Conservation (phyloP, 2,329 filamentous ascomycete species). For the Alternaria arborescens region DNA sequence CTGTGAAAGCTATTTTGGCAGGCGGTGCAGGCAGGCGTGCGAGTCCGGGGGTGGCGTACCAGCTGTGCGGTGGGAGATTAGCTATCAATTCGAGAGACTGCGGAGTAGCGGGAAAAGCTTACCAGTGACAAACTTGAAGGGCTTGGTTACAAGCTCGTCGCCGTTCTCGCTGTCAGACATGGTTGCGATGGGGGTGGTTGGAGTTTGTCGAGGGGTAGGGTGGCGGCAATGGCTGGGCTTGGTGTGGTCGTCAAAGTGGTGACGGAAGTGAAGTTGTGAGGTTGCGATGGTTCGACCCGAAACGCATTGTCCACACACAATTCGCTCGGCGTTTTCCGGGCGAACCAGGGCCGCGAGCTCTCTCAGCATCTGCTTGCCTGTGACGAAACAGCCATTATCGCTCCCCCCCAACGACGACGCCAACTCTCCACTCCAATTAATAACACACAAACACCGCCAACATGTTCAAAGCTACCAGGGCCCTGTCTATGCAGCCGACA, state of each 20-base stretch:
- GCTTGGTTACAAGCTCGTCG: constrained; percentile 91
- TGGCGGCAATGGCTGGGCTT: constrained; percentile 41
- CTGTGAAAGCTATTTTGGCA: constrained; percentile 1
- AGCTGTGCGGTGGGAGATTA: constrained; percentile 48
- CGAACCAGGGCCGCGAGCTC: constrained; percentile 33
- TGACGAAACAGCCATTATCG: constrained; percentile 43
- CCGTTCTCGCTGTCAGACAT: constrained; percentile 80
- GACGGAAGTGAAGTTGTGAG: constrained; percentile 43
- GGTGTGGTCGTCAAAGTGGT: constrained; percentile 30
- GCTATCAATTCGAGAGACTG: constrained; percentile 26
- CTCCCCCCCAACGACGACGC: constrained; percentile 26
- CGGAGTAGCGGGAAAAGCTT: constrained; percentile 55
- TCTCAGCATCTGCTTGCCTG: constrained; percentile 32
- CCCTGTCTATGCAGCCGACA: constrained; percentile 52
- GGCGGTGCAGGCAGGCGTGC: constrained; percentile 13
- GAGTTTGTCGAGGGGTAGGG: constrained; percentile 22
- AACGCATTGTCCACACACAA: constrained; percentile 46
- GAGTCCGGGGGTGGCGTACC: constrained; percentile 46
- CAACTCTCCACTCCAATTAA: constrained; percentile 35
- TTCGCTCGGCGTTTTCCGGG: constrained; percentile 46
- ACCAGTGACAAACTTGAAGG: constrained; percentile 99
- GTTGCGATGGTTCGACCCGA: constrained; percentile 44
- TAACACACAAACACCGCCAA: constrained; percentile 12
- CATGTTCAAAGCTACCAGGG: constrained; percentile 51
- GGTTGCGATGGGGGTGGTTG: constrained; percentile 59